Evolutionary conservation across 202 grass and related monocot species (phyloP), one percentile per base, ranked within the genome.

Genomic region (Elaeis oleifera): DNA sequence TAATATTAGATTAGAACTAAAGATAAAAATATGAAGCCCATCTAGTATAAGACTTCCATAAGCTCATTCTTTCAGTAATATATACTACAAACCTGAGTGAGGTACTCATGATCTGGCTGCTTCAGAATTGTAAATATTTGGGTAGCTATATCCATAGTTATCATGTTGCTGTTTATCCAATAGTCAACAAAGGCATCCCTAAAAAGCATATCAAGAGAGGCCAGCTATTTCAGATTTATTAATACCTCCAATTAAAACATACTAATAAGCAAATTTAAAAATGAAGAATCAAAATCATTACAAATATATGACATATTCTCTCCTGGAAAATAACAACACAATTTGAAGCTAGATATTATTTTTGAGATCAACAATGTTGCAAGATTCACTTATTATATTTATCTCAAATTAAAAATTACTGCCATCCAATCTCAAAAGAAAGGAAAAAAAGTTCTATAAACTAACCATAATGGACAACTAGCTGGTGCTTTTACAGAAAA

Each of bases 101-200:
- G 79, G 76, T 89, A 74, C 31, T 60, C 69, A 60, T 71, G 78
- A 71, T 78, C 81, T 0, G 80, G 75, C 53, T 94, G 89, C 64
- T 84, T 89, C 75, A 99, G 75, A 72, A 99, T 73, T 60, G 84
- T 87, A 80, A 89, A 99, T 64, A 99, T 89, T 59, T 99, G 94
- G 54, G 65, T 84, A 72, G 85, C 80, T 63, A 74, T 75, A 82
- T 94, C 94, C 82, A 89, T 86, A 24, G 82, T 92, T 65, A 99
- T 92, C 79, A 89, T 78, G 72, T 99, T 99, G 75, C 73, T 75
- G 80, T 84, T 94, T 56, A 99, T 69, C 94, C 94, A 99, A 54
- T 94, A 94, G 57, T 87, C 85, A 51, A 99, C 78, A 66, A 99
- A 99, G 31, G 94, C 85, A 75, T 94, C 94, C 80, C 94, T 99